Base-by-base conservation (phyloP, 305 asterid genomes). In the Ruellia speciosa region DNA sequence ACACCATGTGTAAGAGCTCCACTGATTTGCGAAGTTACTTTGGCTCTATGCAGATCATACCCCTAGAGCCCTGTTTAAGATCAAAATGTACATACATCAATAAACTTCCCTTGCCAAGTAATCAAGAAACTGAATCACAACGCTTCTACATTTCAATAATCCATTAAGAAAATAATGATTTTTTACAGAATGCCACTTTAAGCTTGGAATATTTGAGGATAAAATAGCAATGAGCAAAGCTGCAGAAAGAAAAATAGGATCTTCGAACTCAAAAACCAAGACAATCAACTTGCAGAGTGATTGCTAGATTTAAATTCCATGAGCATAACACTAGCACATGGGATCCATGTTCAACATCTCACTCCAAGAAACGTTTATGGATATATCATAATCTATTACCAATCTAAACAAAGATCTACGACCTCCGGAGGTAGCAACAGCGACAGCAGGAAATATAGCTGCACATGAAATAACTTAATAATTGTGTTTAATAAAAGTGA, bases 1-100 rank as follows among this genome's bases (percentile, higher is more conserved):
- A 56, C 76, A 88, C 98, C 76, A 82, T 92, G 75, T 84, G 96
- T 9, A 90, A 75, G 63, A 85, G 86, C 85, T 90, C 96, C 75
- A 82, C 63, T 9, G 98, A 96, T 80, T 78, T 85, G 65, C 67
- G 82, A 65, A 75, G 88, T 71, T 74, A 74, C 81, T 90, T 90
- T 69, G 74, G 88, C 68, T 95, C 98, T 18, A 88, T 83, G 85
- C 94, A 90, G 71, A 90, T 76, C 94, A 87, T 85, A 35, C 95
- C 96, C 81, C 98, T 87, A 50, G 51, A 64, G 53, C 48, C n/a
- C 64, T 62, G 41, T 18, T 62, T 72, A 71, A 59, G 15, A 70
- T 65, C 53, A 61, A 49, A 47, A 48, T 58, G 60, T 49, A 68
- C 28, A 54, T 75, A n/a, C n/a, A n/a, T n/a, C 58, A 76, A 64